Conservation (phyloP, 129 eudicot species). For the Helianthus annuus region HanXRQr2.0-SUNRISE NC_035436.2:190938963-190939462, state of each 20-base stretch:
- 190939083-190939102: conserved; percentile 66
- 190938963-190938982: background rate
- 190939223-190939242: conserved; percentile 42
- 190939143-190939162: conserved; percentile 67
- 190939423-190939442: conserved; percentile 66
- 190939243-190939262: conserved; percentile 39
- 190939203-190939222: conserved; percentile 19
- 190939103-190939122: conserved; percentile 79
- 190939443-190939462: conserved; percentile 66
- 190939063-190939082: background rate
- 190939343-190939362: conserved; percentile 39
- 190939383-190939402: conserved; percentile 61
- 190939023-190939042: background rate
- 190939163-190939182: conserved; percentile 43
- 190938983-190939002: background rate
- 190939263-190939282: conserved; percentile 32
- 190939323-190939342: conserved; percentile 68
- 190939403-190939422: conserved; percentile 27
- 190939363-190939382: conserved; percentile 63
- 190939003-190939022: background rate
- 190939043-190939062: no score
- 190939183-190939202: conserved; percentile 24
- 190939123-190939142: conserved; percentile 31
- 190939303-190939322: conserved; percentile 53
- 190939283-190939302: conserved; percentile 40